Conservation (phyloP, 1,284 basidiomycete genomes). For the Apiotrichum brassicae region DNA sequence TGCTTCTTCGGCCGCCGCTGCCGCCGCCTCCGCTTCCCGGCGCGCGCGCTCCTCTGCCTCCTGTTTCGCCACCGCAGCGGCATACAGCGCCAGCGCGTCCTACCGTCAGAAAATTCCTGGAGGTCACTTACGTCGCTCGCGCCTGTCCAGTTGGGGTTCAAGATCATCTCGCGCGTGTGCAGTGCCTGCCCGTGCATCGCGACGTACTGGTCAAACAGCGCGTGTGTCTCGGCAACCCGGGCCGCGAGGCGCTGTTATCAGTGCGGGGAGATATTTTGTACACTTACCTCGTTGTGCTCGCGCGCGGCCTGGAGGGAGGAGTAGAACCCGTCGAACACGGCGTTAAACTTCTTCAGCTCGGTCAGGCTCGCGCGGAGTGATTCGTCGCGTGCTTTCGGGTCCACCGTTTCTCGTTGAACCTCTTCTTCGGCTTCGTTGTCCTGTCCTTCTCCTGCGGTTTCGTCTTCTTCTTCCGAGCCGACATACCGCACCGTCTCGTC, state of each 20-base stretch:
- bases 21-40: constrained; percentile 2
- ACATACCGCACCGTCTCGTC: too few species aligned
- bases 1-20: constrained; percentile 7
- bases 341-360: constrained; percentile 43
- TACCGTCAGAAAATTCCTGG: constrained; percentile 1
- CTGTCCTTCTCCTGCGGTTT: too few species aligned
- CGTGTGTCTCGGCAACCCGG: constrained; percentile 36
- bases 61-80: constrained; percentile 15
- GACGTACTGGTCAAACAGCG: constrained; percentile 42
- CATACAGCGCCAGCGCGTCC: constrained; percentile 31
- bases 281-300: constrained; percentile 44
- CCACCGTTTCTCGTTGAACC: background rate
- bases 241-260: constrained; percentile 41
- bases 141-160: constrained; percentile 42
- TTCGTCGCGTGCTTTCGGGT: constrained; percentile 20
- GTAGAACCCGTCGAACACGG: constrained; percentile 43
- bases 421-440: too few species aligned
- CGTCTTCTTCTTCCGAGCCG: too few species aligned
- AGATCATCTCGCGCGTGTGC: constrained; percentile 38
- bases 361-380: constrained; percentile 37
- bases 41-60: background rate
- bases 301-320: constrained; percentile 32
- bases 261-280: too few species aligned
- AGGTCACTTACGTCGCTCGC: constrained; percentile 33
- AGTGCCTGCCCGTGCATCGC: constrained; percentile 41